These are phyloP conservation scores for Retiboletus flavoniger DNA, from an alignment of 1,284 basidiomycete species.

Conservation along the genomic window DNA sequence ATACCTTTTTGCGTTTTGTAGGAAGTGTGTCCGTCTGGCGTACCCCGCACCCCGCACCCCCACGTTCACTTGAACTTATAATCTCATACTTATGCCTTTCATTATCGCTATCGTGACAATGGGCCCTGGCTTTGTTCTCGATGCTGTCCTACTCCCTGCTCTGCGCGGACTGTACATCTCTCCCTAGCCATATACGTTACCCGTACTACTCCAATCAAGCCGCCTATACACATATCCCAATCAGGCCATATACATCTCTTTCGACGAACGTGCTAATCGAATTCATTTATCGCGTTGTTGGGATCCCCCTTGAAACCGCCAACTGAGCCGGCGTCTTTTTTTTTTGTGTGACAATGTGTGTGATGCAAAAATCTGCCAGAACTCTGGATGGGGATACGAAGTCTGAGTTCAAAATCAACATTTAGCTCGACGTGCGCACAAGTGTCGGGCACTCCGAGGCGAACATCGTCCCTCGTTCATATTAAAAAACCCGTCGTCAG, in stretches of 20 bases:
- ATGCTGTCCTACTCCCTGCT: slow-evolving; percentile 22
- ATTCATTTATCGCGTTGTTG: neutral
- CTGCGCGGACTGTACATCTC: slow-evolving; percentile 22
- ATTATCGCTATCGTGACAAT: slow-evolving; percentile 30
- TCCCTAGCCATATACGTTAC: slow-evolving; percentile 26
- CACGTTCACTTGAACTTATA: slow-evolving; percentile 26
- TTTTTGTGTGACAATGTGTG: neutral
- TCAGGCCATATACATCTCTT: slow-evolving; percentile 11
- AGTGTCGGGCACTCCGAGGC: neutral
- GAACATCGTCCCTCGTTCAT: neutral
- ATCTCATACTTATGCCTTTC: slow-evolving; percentile 31
- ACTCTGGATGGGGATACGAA: too few species aligned
- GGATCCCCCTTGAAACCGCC: slow-evolving; percentile 14
- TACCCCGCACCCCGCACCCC: slow-evolving; percentile 26
- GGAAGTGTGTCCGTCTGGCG: slow-evolving; percentile 24
- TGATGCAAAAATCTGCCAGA: neutral
- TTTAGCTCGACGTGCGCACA: neutral
- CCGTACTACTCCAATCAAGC: slow-evolving; percentile 17
- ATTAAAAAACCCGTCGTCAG: neutral
- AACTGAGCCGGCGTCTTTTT: neutral
- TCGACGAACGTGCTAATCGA: slow-evolving; percentile 15
- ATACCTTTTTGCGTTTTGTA: slow-evolving; percentile 25
- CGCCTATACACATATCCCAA: slow-evolving; percentile 1
- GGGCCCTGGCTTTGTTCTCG: slow-evolving; percentile 22
- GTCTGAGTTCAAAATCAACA: slow-evolving; percentile 1